Conservation (phyloP, 1,284 basidiomycete species). For the Gymnopus androsaceus region DNA sequence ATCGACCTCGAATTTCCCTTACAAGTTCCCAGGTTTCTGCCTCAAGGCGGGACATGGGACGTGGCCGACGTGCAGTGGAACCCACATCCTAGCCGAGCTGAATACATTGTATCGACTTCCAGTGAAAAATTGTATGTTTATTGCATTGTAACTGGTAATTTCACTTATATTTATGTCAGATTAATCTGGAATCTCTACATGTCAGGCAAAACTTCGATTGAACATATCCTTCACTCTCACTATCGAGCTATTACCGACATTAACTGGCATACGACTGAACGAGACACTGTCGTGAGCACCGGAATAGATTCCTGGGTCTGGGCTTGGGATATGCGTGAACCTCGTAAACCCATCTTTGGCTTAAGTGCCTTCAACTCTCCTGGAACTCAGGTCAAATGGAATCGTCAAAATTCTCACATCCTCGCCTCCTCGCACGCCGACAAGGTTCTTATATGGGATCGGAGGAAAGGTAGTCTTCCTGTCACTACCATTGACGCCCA, state of each 20-base stretch:
- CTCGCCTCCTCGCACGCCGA: conserved; percentile 87
- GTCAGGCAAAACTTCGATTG: conserved; percentile 72
- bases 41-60: conserved; percentile 96
- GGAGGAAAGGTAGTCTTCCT: conserved; percentile 90
- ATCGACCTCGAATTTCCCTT: conserved; percentile 90
- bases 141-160: not conserved
- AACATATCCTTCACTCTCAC: conserved; percentile 82
- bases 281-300: conserved; percentile 74
- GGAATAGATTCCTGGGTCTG: conserved; percentile 84
- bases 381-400: conserved; percentile 97
- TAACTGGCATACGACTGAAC: conserved; percentile 90
- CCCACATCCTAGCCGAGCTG: conserved; percentile 80
- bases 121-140: conserved; percentile 82
- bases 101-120: conserved; percentile 94
- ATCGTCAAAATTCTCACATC: conserved; percentile 80
- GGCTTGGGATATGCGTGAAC: conserved; percentile 82
- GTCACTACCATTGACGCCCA: conserved; percentile 79
- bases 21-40: conserved; percentile 88
- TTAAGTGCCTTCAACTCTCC: conserved; percentile 75
- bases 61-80: conserved; percentile 98
- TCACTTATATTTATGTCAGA: conserved; percentile 33
- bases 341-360: conserved; percentile 71
- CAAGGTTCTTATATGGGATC: conserved; percentile 85
- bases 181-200: conserved; percentile 92
- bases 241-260: conserved; percentile 94